A percentile compares a stretch with the other conserved stretches of the same genome.
These are phyloP conservation scores for Neoarthrinium moseri DNA, from an alignment of 2,329 filamentous ascomycete genomes.

Conservation along the genomic window DNA sequence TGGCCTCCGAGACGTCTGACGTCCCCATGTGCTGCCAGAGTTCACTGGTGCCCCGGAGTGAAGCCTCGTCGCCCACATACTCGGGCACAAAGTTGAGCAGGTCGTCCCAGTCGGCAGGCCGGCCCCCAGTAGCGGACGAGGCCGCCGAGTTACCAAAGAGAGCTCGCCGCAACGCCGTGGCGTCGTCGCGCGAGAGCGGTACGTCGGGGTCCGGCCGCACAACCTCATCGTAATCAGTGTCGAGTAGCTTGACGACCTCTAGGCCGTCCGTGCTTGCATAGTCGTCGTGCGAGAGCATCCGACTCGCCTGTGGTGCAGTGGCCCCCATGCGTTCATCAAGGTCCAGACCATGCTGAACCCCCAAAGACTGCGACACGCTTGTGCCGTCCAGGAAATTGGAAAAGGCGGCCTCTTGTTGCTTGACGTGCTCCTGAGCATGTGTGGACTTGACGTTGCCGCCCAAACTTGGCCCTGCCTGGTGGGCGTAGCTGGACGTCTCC, in stretches of 20 bases:
- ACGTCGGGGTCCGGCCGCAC: slow-evolving; percentile 15
- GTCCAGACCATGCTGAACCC: too few species aligned
- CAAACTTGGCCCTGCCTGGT: neutral
- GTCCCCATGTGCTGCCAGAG: slow-evolving; percentile 36
- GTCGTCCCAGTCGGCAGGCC: slow-evolving; percentile 37
- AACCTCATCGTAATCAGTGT: slow-evolving; percentile 19
- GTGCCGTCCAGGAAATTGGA: slow-evolving; percentile 33
- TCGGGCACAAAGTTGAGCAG: slow-evolving; percentile 51
- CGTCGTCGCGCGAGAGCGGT: slow-evolving; percentile 17
- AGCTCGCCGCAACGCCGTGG: slow-evolving; percentile 18
- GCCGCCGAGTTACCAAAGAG: slow-evolving; percentile 19
- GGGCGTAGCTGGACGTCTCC: neutral
- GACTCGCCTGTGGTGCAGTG: too few species aligned
- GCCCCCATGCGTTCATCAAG: too few species aligned
- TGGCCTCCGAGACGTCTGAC: slow-evolving; percentile 35
- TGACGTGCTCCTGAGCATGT: slow-evolving; percentile 24
- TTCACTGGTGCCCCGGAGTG: slow-evolving; percentile 14
- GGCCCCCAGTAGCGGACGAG: neutral
- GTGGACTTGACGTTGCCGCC: slow-evolving; percentile 24
- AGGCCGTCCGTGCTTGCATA: slow-evolving; percentile 20
- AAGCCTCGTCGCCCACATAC: slow-evolving; percentile 28
- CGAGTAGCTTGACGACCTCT: slow-evolving; percentile 24
- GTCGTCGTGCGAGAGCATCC: too few species aligned
- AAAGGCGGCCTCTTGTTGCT: slow-evolving; percentile 33
- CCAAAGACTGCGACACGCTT: slow-evolving; percentile 15